Base-by-base conservation (phyloP, 495 filamentous ascomycete species). In the Tuber aestivum region DNA sequence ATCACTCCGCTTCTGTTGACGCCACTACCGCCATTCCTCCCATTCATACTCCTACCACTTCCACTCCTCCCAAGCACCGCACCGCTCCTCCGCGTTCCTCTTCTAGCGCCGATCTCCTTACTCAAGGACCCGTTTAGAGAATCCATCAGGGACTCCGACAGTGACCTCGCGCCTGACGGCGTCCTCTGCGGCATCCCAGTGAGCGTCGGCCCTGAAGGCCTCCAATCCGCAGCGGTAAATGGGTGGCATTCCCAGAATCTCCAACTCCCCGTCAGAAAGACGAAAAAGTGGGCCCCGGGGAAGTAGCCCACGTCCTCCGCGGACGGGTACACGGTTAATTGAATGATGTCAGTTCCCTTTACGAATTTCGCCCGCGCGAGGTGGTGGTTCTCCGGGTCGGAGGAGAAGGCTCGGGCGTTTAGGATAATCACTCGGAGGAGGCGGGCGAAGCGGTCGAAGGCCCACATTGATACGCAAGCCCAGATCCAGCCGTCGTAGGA, bases 201-300 rank as follows among this genome's bases (percentile, higher is more conserved):
- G 23, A 77, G 48, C 20, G 70, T 70, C 1, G 80, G 76, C 4
- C 56, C 80, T 9, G 74, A 72, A 14, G 80, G 73, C 70, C 81
- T 82, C 86, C 85, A 87, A 32, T 82, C 79, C 4, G 87, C 88
- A 9, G 90, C 80, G 0, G 89, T 90, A 75, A 91, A 91, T 0
- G 89, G 89, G 74, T 91, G 89, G 72, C 85, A 89, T 75, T 90
- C 87, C 87, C 89, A 90, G 38, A 86, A 86, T 20, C 83, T 84
- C 18, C 86, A 81, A 8, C 85, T 83, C 0, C 87, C 87, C 8
- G 74, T 79, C 37, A 87, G 84, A 71, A 90, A 89, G 6, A 91
- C 72, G 71, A 87, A 91, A 80, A 87, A 90, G 80, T 89, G 88
- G n/a, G 85, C 84, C 1, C 88, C 88, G 0, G 88, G 85, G 23